phyloP scores from a whole-genome alignment of 495 filamentous ascomycete species.

The Patellaria atrata region DNA sequence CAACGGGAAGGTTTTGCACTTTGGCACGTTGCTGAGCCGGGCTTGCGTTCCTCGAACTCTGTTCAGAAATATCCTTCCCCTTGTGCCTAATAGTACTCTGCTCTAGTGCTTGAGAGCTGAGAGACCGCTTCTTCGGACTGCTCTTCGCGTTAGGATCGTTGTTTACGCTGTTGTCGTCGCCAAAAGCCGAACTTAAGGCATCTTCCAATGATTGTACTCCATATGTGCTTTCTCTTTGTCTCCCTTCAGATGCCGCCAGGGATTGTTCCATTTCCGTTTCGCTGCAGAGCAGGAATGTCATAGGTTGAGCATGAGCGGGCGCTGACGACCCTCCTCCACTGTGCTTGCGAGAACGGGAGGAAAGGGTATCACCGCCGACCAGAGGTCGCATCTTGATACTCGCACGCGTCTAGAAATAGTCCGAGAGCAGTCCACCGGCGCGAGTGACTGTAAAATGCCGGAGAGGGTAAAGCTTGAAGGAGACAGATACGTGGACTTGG shows the following conservation, averaged over 20 bases:
- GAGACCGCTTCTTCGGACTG: neutral
- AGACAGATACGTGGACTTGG: too few species aligned
- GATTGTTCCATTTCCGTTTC: slow-evolving; percentile 25
- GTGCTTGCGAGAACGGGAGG: slow-evolving; percentile 17
- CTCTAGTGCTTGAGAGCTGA: neutral
- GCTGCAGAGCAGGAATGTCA: slow-evolving; percentile 27
- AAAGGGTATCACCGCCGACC: slow-evolving; percentile 14
- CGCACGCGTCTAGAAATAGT: too few species aligned
- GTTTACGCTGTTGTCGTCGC: slow-evolving; percentile 19
- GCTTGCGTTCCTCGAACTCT: too few species aligned
- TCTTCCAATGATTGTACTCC: slow-evolving; percentile 52
- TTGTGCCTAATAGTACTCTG: neutral
- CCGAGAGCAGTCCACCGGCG: too few species aligned
- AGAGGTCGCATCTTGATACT: slow-evolving; percentile 17
- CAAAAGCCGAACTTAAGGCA: slow-evolving; percentile 30
- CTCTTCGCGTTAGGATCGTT: slow-evolving; percentile 24
- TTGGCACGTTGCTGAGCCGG: too few species aligned
- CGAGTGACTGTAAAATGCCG: too few species aligned
- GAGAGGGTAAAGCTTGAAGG: too few species aligned
- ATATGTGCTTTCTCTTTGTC: slow-evolving; percentile 25
- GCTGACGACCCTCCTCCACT: slow-evolving; percentile 14
- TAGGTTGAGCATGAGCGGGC: slow-evolving; percentile 21
- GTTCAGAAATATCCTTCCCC: neutral
- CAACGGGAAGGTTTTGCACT: too few species aligned
- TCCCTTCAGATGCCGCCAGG: slow-evolving; percentile 4